A percentile compares a stretch with the other conserved stretches of the same genome.
Conservation (phyloP, 139 green algal species). For the Picochlorum sp. region DNA sequence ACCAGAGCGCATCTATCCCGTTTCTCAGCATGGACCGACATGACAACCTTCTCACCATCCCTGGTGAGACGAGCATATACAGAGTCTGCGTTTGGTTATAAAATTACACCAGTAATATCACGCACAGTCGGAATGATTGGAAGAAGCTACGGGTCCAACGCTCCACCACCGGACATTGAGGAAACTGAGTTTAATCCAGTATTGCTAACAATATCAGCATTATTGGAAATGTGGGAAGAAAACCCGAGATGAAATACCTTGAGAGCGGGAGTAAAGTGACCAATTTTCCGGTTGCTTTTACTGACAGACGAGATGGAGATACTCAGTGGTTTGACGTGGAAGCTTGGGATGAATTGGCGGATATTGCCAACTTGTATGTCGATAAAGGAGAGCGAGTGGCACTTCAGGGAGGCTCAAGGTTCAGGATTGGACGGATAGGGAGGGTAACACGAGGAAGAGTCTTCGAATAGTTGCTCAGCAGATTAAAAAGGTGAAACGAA, state of each 20-base stretch:
- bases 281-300: conserved; percentile 13
- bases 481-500: conserved; percentile 40
- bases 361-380: conserved; percentile 10
- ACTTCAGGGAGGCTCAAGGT: conserved; percentile 21
- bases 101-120: no score
- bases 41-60: no score
- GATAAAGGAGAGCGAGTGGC: conserved; percentile 22
- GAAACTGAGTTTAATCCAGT: conserved; percentile 9
- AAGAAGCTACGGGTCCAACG: neutral
- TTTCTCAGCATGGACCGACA: no score
- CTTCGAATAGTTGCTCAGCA: conserved; percentile 44
- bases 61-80: no score
- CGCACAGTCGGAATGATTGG: neutral
- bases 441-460: neutral
- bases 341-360: conserved; percentile 22
- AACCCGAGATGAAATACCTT: conserved; percentile 15
- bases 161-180: neutral
- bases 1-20: no score
- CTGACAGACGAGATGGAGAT: conserved; percentile 7
- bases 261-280: conserved; percentile 23
- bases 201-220: conserved; percentile 9
- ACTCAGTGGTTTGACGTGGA: conserved; percentile 30
- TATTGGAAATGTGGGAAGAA: conserved; percentile 21
- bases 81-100: no score
- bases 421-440: conserved; percentile 17